Evolutionary conservation across 257 asterid genomes (phyloP), one percentile per base, ranked within the genome.

Genomic region (Solanum neorickii): DNA sequence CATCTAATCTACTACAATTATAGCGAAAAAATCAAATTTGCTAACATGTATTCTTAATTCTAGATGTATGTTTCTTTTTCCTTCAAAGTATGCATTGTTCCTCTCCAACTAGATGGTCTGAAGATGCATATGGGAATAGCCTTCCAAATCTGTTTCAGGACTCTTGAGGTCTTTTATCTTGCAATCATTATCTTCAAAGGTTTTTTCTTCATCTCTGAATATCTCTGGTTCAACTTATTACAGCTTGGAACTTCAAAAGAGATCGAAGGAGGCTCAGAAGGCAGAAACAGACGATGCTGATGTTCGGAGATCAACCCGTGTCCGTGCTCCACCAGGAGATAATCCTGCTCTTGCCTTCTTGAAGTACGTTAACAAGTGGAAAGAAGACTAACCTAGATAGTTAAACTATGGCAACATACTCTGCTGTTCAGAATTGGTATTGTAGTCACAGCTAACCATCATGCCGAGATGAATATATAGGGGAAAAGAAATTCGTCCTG

Each of bases 301-400:
- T 87, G 93, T 94, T 74, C 94, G 99, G 84, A 91, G 98, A 89
- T 97, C 99, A 78, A 95, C 95, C 86, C 98, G 99, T 52, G 95
- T 97, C 4, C 96, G 98, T 70, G 98, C 99, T 87, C 93, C 98
- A 68, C 94, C 96, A 2, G 87, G 93, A 91, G 98, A 94, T 77
- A 92, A 91, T 88, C 96, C 95, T 42, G 91, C 95, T 20, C 92
- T 73, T 83, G 91, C 95, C 41, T 97, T 97, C 90, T 95, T 97
- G n/a, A 97, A 97, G 93, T 97, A 97, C 85, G 94, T 91, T 78
- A 97, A 97, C 98, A 94, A 93, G 91, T 97, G 97, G 98, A 95
- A 93, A 91, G 96, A 92, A 84, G 93, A 91, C 42, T 91, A 87
- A 88, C 21, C 16, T 41, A 27, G 47, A 37, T 37, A 33, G 62